Evolutionary conservation across 805 yeast genomes (phyloP).

Genomic region (Myxozyma mucilagina): DNA sequence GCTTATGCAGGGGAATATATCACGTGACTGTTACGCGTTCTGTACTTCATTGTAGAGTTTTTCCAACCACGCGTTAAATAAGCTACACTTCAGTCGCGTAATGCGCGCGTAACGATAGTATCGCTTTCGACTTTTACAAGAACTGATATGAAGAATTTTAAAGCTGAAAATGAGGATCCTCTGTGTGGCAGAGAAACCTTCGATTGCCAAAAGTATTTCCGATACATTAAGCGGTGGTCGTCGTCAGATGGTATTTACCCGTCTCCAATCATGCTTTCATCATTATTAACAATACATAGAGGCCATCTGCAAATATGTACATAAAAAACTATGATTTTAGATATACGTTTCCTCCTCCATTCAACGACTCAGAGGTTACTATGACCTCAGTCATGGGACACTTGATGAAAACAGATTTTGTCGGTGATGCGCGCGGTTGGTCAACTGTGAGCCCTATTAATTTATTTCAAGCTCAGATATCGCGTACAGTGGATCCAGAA

Average conservation of each 20-base stretch:
- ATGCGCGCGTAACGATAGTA: no score
- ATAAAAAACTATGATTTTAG: slow-evolving; percentile 78
- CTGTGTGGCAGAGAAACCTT: slow-evolving; percentile 96
- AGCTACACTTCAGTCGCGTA: neutral
- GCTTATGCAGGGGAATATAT: neutral
- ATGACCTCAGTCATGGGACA: slow-evolving; percentile 96
- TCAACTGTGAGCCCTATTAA: slow-evolving; percentile 36
- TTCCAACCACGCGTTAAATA: neutral
- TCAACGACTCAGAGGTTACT: slow-evolving; percentile 73
- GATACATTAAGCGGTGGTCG: slow-evolving; percentile 74
- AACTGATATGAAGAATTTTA: neutral
- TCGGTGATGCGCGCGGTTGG: slow-evolving; percentile 64
- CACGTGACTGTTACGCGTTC: neutral
- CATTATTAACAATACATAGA: slow-evolving; percentile 2
- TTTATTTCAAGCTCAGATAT: slow-evolving; percentile 53
- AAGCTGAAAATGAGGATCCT: slow-evolving; percentile 60
- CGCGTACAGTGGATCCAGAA: slow-evolving; percentile 34
- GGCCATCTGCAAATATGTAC: slow-evolving; percentile 57
- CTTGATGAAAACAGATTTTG: slow-evolving; percentile 64
- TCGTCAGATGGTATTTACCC: slow-evolving; percentile 38
- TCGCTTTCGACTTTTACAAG: neutral
- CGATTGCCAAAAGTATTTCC: slow-evolving; percentile 86
- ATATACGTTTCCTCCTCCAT: slow-evolving; percentile 58
- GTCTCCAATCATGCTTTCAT: neutral
- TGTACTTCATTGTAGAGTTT: neutral